Evolutionary conservation across 495 filamentous ascomycete species (phyloP).

Genomic region (Penicillium roqueforti): DNA sequence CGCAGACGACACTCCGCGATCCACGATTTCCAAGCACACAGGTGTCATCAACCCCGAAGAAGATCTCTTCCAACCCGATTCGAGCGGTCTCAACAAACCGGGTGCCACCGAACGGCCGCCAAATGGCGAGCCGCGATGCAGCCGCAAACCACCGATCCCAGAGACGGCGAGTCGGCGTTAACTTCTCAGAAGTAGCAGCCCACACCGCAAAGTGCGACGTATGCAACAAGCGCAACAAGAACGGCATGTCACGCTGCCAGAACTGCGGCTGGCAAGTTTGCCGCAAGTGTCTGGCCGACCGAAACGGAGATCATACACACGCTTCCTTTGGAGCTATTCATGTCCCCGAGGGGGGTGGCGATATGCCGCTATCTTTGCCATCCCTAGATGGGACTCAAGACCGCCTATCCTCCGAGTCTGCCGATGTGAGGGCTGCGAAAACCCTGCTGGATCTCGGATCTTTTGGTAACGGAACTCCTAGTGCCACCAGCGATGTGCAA

Average conservation of each 20-base stretch:
- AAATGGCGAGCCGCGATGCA: background rate
- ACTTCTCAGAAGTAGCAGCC: conserved; percentile 33
- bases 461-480: background rate
- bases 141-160: background rate
- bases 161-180: background rate
- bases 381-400: background rate
- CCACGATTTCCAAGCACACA: background rate
- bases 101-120: background rate
- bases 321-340: conserved; percentile 10
- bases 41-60: background rate
- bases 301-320: conserved; percentile 26
- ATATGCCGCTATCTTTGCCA: background rate
- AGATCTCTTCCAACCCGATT: background rate
- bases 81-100: background rate
- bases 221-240: conserved; percentile 42
- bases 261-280: conserved; percentile 46
- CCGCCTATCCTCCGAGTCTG: background rate
- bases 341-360: conserved; percentile 3
- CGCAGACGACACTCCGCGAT: background rate
- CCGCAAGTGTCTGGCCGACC: conserved; percentile 27
- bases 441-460: background rate
- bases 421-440: background rate
- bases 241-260: conserved; percentile 43
- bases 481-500: no score
- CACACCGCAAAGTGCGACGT: conserved; percentile 51